Evolutionary conservation across 1,284 basidiomycete genomes (phyloP), one percentile per base, ranked within the genome.

Genomic region (Termitomyces sp.): DNA sequence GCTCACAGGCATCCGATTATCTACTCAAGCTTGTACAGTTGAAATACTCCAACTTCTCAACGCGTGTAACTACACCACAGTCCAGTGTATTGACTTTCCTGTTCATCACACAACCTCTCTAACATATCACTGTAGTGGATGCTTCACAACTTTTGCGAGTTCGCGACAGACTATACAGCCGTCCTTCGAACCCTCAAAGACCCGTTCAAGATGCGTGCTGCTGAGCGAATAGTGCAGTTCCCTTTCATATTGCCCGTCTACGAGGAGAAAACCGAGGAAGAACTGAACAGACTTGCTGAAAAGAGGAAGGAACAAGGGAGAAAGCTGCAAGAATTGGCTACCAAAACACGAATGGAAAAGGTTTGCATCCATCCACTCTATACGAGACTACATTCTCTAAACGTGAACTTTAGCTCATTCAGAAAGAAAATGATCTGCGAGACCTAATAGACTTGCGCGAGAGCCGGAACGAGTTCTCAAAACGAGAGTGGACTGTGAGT

Each of bases 241-340:
- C 94, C 94, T 0, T 97, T 86, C 67, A 73, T 78, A 0, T 64
- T 84, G 30, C 81, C 90, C 7, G 78, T 83, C 0, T 73, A 80
- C 0, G 88, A 91, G 46, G 94, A 96, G 69, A 96, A 95, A 70
- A 90, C 92, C 0, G 92, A 94, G 62, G 96, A 97, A 62, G 96
- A 98, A 65, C 70, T 97, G 0, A 81, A 84, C 0, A 79, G 84
- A 24, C 81, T 86, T 40, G 76, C 87, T 0, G 94, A 97, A 68
- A 85, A 86, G 65, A 76, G 90, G 57, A 86, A 82, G 64, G 92
- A 96, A 67, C 89, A 94, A 58, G 94, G 93, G 0, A 79, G 83
- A 54, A 86, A 94, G 63, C 67, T 99, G 46, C 94, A 96, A 70
- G 94, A 98, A 70, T 84, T 97, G 65, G 92, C 93, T n/a, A 88